Evolutionary conservation across 106 monocot genomes (phyloP), one percentile per base, ranked within the genome.

Genomic region (Dendrobium nobile): DNA sequence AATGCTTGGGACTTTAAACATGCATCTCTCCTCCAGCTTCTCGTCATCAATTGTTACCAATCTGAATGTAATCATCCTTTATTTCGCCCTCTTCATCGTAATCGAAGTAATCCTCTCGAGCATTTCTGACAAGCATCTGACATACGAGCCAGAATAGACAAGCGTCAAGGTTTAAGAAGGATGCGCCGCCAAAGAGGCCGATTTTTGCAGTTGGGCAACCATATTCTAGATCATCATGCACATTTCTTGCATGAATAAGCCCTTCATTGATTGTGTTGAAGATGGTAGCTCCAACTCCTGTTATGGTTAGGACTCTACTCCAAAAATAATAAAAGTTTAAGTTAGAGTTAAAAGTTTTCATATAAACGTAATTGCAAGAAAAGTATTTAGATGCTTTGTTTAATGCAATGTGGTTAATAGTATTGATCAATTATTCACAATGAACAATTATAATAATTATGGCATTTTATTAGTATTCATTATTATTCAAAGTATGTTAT

Each of bases 131-230:
- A n/a, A 98, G 85, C 94, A 98, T 91, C 74, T 87, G 89, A 84
- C 92, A 94, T 65, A 98, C 78, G 6, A 98, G 89, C 97, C 97
- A 98, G 73, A 98, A 89, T 54, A 98, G 89, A 22, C 85, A 64
- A 0, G 97, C 89, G 78, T 98, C 94, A 1, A 98, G 89, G 40
- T 89, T 89, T 44, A 98, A 64, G 80, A 98, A 94, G 7, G 88
- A 92, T 43, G 92, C 94, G 4, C 97, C 97, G 17, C 97, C 97
- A 31, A 92, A 98, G 16, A 98, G 84, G 2, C 97, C 97, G 19
- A 90, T 94, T 85, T 98, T 98, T 10, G 92, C 96, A 1, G 96
- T 96, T 9, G 93, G 84, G 82, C 96, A 96, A 0, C 76, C 33
- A 0, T 76, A 73, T 2, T 77, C 26, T 37, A 85, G 78, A 61